phyloP scores from a whole-genome alignment of 1,139 yeast species.

The Pichia kudriavzevii region DNA sequence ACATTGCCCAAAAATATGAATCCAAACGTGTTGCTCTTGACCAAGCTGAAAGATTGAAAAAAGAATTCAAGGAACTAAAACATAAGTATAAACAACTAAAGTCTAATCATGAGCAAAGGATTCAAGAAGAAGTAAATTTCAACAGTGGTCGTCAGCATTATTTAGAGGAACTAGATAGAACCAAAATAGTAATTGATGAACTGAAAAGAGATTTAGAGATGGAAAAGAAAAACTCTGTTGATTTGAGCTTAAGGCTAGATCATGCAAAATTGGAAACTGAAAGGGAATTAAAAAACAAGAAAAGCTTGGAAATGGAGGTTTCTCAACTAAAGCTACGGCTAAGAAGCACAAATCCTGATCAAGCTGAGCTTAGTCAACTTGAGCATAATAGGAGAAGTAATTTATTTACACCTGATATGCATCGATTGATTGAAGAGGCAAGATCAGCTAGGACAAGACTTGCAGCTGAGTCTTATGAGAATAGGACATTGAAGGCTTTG shows the following conservation, averaged over 20 bases:
- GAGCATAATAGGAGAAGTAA: conserved; percentile 5
- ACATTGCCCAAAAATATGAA: conserved; percentile 13
- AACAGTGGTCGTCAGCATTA: conserved; percentile 34
- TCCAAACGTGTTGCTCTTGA: conserved; percentile 17
- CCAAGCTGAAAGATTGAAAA: conserved; percentile 21
- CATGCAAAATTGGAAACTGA: conserved; percentile 36
- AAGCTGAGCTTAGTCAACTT: conserved; percentile 8
- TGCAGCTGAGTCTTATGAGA: conserved; percentile 47
- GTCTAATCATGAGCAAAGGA: conserved; percentile 30
- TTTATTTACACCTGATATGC: conserved; percentile 11
- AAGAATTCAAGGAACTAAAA: conserved; percentile 31
- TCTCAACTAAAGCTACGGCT: conserved; percentile 27
- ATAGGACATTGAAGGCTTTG: conserved; percentile 38
- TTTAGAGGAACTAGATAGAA: conserved; percentile 29
- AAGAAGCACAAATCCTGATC: conserved; percentile 34
- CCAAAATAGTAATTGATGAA: conserved; percentile 23
- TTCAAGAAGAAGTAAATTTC: conserved; percentile 34
- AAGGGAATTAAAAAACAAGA: conserved; percentile 28
- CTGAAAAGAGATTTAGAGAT: conserved; percentile 24
- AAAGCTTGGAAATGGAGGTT: conserved; percentile 24
- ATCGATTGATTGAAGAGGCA: conserved; percentile 44
- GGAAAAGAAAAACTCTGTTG: conserved; percentile 20
- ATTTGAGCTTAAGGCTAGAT: conserved; percentile 19
- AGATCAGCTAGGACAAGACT: conserved; percentile 47
- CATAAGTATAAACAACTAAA: conserved; percentile 34